These are phyloP conservation scores for Bretschneidera sinensis DNA, from an alignment of 345 rosid species.

Conservation along the genomic window DNA sequence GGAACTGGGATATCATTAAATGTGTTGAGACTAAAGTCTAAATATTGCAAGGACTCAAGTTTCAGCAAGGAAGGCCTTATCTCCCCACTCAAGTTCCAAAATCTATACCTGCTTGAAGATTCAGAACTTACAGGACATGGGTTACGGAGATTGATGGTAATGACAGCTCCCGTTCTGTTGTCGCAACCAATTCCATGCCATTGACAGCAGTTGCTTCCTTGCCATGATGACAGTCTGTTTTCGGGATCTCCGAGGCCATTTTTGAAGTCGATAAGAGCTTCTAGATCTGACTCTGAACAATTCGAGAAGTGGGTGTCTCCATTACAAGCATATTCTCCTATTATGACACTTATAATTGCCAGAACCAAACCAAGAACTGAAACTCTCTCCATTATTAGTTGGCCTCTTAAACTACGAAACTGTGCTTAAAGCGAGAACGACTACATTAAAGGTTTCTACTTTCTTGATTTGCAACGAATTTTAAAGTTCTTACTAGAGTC, in stretches of 20 bases:
- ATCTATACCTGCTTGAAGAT: slow-evolving; percentile 20
- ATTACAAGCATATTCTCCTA: slow-evolving; percentile 12
- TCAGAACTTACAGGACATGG: slow-evolving; percentile 15
- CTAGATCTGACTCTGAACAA: slow-evolving; percentile 26
- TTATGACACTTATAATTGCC: slow-evolving; percentile 14
- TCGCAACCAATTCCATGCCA: slow-evolving; percentile 39
- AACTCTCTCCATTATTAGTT: slow-evolving; percentile 20
- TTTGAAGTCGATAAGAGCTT: slow-evolving; percentile 31
- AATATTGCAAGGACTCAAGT: slow-evolving; percentile 25
- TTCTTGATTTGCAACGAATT: too few species aligned
- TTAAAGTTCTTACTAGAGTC: too few species aligned
- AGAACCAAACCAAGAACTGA: slow-evolving; percentile 6
- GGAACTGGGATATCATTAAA: slow-evolving; percentile 31
- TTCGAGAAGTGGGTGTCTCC: slow-evolving; percentile 10
- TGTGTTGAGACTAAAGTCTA: slow-evolving; percentile 39
- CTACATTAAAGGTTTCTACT: too few species aligned
- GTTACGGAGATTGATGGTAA: slow-evolving; percentile 26
- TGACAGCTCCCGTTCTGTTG: slow-evolving; percentile 24
- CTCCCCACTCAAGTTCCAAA: slow-evolving; percentile 34
- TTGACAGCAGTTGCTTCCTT: slow-evolving; percentile 33
- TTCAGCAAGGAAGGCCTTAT: slow-evolving; percentile 32
- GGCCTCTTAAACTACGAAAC: not conserved
- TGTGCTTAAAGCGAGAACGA: too few species aligned
- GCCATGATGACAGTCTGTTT: slow-evolving; percentile 28
- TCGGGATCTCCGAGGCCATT: slow-evolving; percentile 28